Conservation (phyloP, 2,329 filamentous ascomycete genomes). For the Juglanconis juglandina region DNA sequence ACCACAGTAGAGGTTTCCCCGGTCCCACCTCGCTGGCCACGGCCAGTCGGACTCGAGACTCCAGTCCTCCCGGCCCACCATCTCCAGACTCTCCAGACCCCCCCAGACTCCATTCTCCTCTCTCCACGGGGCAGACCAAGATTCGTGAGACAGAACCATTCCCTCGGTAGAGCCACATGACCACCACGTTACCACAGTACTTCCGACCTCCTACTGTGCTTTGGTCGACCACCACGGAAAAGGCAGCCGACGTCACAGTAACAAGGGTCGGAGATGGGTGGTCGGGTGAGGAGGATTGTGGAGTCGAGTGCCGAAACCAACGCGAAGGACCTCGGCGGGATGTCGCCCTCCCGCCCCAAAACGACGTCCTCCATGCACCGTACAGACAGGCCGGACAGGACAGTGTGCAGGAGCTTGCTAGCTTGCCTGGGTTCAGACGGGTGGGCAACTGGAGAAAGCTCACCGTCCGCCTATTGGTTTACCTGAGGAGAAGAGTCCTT, state of each 20-base stretch:
- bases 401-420: too few species aligned
- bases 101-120: conserved; percentile 12
- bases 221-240: background rate
- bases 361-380: background rate
- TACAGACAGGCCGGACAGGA: too few species aligned
- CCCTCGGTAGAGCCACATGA: background rate
- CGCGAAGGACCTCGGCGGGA: background rate
- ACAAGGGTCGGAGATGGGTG: background rate
- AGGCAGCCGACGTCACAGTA: background rate
- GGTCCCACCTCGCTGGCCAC: background rate
- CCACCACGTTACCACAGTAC: background rate
- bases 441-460: too few species aligned
- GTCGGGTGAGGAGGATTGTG: background rate
- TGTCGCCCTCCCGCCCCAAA: too few species aligned
- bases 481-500: background rate
- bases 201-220: background rate
- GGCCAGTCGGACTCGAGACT: background rate
- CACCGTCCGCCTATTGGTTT: background rate
- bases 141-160: background rate
- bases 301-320: background rate
- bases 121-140: conserved; percentile 8
- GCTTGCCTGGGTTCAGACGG: too few species aligned
- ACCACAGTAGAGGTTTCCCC: too few species aligned
- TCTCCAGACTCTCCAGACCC: background rate
- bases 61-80: conserved; percentile 1